Evolutionary conservation across 1,139 yeast species (phyloP).

Genomic region (Zygosaccharomyces sapae): DNA sequence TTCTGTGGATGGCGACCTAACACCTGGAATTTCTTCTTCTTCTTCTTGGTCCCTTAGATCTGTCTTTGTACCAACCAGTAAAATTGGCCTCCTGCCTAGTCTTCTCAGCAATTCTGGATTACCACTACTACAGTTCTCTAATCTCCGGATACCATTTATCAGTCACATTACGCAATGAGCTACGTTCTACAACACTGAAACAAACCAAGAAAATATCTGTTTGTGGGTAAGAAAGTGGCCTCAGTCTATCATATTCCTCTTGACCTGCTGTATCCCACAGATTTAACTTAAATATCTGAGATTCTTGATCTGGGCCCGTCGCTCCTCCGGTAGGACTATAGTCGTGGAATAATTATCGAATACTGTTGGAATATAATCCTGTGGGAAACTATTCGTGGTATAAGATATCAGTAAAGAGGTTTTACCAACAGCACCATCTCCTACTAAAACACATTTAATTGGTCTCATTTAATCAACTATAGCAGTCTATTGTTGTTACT

Average conservation of each 20-base stretch:
- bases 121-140: constrained; percentile 69
- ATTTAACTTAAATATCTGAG: constrained; percentile 61
- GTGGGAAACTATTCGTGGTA: constrained; percentile 91
- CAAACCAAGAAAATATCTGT: constrained; percentile 86
- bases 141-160: constrained; percentile 85
- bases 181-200: constrained; percentile 79
- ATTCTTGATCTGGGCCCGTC: constrained; percentile 61
- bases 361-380: constrained; percentile 92
- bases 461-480: constrained; percentile 58
- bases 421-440: constrained; percentile 96
- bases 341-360: constrained; percentile 88
- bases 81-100: constrained; percentile 50
- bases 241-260: constrained; percentile 83
- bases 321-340: constrained; percentile 51
- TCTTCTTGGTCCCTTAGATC: constrained; percentile 82
- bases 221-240: constrained; percentile 90
- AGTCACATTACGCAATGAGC: constrained; percentile 72
- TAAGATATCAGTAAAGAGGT: constrained; percentile 84
- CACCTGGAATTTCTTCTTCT: constrained; percentile 40
- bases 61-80: constrained; percentile 80
- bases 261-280: constrained; percentile 99
- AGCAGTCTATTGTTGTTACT: background rate
- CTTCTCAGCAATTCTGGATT: constrained; percentile 22
- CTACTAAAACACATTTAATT: constrained; percentile 91
- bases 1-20: constrained; percentile 30